phyloP scores from a whole-genome alignment of 1,284 basidiomycete genomes.

The Microbotryum scabiosae region DNA sequence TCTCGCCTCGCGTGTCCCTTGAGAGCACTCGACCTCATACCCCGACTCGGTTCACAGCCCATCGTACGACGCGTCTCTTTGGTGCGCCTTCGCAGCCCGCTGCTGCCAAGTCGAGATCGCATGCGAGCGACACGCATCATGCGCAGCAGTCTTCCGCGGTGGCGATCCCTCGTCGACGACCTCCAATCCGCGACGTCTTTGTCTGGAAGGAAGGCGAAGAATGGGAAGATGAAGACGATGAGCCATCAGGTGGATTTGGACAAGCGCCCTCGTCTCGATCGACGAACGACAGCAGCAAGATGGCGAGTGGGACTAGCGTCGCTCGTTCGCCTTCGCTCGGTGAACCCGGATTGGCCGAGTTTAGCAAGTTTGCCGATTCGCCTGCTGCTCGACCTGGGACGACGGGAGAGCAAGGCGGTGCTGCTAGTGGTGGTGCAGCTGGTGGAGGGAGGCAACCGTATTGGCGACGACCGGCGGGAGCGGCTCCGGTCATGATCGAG shows the following conservation, averaged over 20 bases:
- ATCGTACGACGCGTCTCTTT: slow-evolving; percentile 30
- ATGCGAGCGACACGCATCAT: slow-evolving; percentile 3
- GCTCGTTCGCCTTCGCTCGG: too few species aligned
- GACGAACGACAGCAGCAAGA: background rate
- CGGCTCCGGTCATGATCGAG: too few species aligned
- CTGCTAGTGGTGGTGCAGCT: too few species aligned
- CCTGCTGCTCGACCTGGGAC: too few species aligned
- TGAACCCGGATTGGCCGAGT: too few species aligned
- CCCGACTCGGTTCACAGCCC: slow-evolving; percentile 32
- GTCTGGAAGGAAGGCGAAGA: slow-evolving; percentile 38
- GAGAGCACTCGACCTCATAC: slow-evolving; percentile 16
- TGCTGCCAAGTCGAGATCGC: background rate
- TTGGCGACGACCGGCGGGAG: too few species aligned
- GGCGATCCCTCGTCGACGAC: slow-evolving; percentile 25
- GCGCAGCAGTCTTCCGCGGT: background rate
- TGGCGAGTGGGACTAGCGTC: too few species aligned
- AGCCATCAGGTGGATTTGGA: slow-evolving; percentile 40
- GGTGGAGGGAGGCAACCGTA: too few species aligned
- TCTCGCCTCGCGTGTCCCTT: slow-evolving; percentile 1
- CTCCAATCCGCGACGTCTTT: slow-evolving; percentile 44
- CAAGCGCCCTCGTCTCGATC: slow-evolving; percentile 28
- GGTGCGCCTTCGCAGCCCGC: slow-evolving; percentile 19
- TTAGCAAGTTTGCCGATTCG: too few species aligned
- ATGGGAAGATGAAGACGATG: slow-evolving; percentile 45
- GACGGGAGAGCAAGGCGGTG: too few species aligned